phyloP scores from a whole-genome alignment of 805 yeast genomes.

The Zygosaccharomyces bisporus region DNA sequence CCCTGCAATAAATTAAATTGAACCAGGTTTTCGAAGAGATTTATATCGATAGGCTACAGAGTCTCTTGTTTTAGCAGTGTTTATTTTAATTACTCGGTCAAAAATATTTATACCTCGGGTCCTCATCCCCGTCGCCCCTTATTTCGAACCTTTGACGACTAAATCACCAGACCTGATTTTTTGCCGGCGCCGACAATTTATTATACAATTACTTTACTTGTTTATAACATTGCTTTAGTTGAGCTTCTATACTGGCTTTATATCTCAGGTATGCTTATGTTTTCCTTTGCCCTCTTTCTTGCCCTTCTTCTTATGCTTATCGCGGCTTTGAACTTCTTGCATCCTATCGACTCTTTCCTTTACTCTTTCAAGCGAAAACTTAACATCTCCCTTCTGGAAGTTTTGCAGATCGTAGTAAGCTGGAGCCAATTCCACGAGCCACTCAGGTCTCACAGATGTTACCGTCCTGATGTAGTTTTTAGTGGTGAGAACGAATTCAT shows the following conservation, averaged over 20 bases:
- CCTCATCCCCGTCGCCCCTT: not conserved
- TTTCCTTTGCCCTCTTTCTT: slow-evolving; percentile 18
- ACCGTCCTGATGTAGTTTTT: slow-evolving; percentile 94
- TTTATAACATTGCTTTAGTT: too few relatives aligned
- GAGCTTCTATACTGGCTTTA: not conserved
- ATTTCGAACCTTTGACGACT: not conserved
- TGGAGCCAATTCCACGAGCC: slow-evolving; percentile 79
- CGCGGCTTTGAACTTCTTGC: slow-evolving; percentile 34
- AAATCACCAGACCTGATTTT: not conserved
- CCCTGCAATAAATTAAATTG: not conserved
- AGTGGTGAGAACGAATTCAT: slow-evolving; percentile 91
- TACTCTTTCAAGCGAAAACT: slow-evolving; percentile 61
- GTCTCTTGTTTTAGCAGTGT: too few relatives aligned
- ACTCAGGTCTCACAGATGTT: slow-evolving; percentile 83
- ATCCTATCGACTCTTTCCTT: slow-evolving; percentile 47
- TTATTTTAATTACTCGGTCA: too few relatives aligned
- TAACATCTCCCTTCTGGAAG: slow-evolving; percentile 69
- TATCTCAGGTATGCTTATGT: slow-evolving; percentile 5
- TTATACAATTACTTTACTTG: slow-evolving; percentile 1
- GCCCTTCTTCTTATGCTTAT: slow-evolving; percentile 24
- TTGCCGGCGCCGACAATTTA: not conserved
- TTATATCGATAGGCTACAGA: too few relatives aligned
- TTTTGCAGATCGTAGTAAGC: slow-evolving; percentile 61
- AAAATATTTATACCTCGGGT: not conserved
- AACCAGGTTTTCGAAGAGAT: too few relatives aligned